Percentiles rank a stretch among this genome's conserved stretches.
These are phyloP conservation scores for Termitomyces sp. DNA, from an alignment of 768 basidiomycete genomes.

Conservation along the genomic window DNA sequence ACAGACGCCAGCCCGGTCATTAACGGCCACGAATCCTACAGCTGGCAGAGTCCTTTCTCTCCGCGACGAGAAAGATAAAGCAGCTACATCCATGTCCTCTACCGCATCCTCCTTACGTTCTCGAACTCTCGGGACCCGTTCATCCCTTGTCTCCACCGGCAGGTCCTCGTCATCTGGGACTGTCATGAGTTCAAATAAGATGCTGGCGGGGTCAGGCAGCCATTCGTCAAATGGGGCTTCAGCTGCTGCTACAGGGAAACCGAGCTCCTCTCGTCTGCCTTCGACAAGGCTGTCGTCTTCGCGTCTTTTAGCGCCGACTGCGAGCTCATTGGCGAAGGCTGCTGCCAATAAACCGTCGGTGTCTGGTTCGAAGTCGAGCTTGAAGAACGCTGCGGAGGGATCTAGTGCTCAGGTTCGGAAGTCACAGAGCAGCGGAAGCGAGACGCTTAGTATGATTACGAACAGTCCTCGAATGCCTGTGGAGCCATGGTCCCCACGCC, in stretches of 20 bases:
- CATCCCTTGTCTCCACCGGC: conserved; percentile 21
- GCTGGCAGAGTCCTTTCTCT: conserved; percentile 14
- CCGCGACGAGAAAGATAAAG: conserved; percentile 12
- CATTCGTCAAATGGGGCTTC: background rate
- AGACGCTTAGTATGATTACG: conserved; percentile 23
- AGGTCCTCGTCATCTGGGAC: conserved; percentile 16
- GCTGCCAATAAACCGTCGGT: conserved; percentile 20
- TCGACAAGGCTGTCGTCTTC: conserved; percentile 22
- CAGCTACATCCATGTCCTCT: conserved; percentile 13
- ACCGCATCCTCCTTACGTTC: conserved; percentile 12
- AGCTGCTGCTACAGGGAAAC: conserved; percentile 7
- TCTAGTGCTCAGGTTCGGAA: background rate
- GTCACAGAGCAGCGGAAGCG: background rate
- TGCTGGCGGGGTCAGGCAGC: conserved; percentile 5
- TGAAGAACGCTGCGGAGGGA: conserved; percentile 7
- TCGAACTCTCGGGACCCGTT: conserved; percentile 38
- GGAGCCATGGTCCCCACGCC: conserved; percentile 23
- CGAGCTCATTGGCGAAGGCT: conserved; percentile 67
- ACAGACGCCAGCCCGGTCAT: conserved; percentile 15
- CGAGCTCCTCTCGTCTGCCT: conserved; percentile 18
- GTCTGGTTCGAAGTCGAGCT: conserved; percentile 6
- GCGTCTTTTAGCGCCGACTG: conserved; percentile 67
- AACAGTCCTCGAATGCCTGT: conserved; percentile 21
- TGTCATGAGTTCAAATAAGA: conserved; percentile 29
- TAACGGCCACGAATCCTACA: conserved; percentile 12